Evolutionary conservation across 495 filamentous ascomycete species (phyloP).

Genomic region (Evansstolkia leycettana): DNA sequence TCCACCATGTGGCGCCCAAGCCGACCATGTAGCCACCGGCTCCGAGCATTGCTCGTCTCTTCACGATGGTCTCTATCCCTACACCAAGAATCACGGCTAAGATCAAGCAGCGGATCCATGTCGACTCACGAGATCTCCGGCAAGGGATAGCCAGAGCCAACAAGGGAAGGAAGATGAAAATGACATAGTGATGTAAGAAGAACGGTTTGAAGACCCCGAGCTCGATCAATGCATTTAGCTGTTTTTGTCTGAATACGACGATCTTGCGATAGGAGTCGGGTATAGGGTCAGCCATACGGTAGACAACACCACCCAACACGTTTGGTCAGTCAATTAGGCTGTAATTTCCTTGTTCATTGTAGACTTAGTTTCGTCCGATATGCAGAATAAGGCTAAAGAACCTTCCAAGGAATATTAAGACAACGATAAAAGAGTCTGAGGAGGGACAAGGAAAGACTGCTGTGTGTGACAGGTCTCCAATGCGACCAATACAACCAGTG

Average conservation of each 20-base stretch:
- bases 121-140: conserved; percentile 4
- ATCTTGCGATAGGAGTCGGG: conserved; percentile 11
- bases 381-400: too few species aligned
- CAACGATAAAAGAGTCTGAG: too few species aligned
- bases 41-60: conserved; percentile 40
- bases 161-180: conserved; percentile 17
- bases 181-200: conserved; percentile 24
- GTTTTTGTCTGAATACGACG: conserved; percentile 6
- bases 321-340: too few species aligned
- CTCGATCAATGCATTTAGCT: conserved; percentile 16
- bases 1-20: conserved; percentile 49
- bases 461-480: too few species aligned
- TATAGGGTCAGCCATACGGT: conserved; percentile 1
- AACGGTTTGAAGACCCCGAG: conserved; percentile 23
- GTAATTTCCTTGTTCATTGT: too few species aligned
- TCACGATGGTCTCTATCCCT: conserved; percentile 23
- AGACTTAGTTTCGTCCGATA: too few species aligned
- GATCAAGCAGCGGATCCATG: conserved; percentile 37
- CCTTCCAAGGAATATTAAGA: too few species aligned
- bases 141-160: conserved; percentile 23
- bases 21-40: conserved; percentile 58
- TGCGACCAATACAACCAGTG: too few species aligned
- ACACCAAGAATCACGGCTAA: conserved; percentile 39
- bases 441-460: too few species aligned
- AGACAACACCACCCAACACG: too few species aligned